Evolutionary conservation across 2,329 filamentous ascomycete species (phyloP), one percentile per base, ranked within the genome.

Genomic region (Phialocephala sp.): DNA sequence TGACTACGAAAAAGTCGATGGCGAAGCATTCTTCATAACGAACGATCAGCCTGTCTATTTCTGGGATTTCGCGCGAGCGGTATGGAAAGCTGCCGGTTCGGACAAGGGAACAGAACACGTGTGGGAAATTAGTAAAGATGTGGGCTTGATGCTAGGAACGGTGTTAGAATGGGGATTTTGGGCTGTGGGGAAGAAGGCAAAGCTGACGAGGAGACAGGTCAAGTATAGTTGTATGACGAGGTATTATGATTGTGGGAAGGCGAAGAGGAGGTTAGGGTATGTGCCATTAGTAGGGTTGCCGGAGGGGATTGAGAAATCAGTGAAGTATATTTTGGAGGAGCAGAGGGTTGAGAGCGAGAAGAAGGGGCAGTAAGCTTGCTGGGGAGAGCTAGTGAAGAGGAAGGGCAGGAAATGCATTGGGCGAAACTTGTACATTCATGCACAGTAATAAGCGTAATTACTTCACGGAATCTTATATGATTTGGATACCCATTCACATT

Each of bases 31-130:
- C 81, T 89, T 97, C 80, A 87, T 98, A 75, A 95, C 93, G 65
- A 98, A 98, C 78, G 92, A 93, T 79, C 83, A 88, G 72, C 94
- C 94, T 5, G 84, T 96, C 22, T 94, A 94, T 77, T 96, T 97
- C 79, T 96, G 95, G 88, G 93, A 97, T 78, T 91, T 96, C 76
- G 87, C 91, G 66, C 85, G 92, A 47, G 87, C 89, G 45, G 84
- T 97, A 56, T 98, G 92, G 92, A 80, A 80, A 69, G 84, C 83
- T 50, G 85, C 85, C 12, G 87, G 87, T 41, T 82, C 78, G 64
- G 76, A 80, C 8, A 78, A 79, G 65, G 86, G 85, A 22, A 84
- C 81, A 5, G 81, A 82, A 59, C 79, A 83, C 70, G 85, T 86
- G 62, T 87, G 86, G 85, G 76, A 77, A 6, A 80, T 90, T 69